Percentiles rank a stretch among this genome's conserved stretches.
These are phyloP conservation scores for Auricularia sp. DNA, from an alignment of 768 basidiomycete genomes.

Conservation along the genomic window DNA sequence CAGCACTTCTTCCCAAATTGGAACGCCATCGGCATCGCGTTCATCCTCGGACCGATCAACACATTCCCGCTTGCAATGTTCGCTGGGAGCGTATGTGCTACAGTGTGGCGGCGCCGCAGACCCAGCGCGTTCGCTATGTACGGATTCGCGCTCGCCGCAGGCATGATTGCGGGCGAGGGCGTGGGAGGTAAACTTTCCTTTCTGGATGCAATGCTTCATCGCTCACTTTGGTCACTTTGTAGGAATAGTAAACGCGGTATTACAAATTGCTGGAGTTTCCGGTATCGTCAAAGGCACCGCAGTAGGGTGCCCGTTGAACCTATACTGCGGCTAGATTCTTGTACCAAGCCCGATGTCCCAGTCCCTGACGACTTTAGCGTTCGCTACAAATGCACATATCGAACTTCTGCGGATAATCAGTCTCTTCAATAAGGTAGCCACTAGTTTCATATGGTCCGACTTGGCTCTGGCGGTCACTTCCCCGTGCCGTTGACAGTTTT, in stretches of 20 bases:
- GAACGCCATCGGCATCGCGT: conserved; percentile 37
- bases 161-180: conserved; percentile 50
- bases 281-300: conserved; percentile 20
- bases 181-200: conserved; percentile 32
- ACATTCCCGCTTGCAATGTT: conserved; percentile 16
- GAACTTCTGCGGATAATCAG: too few species aligned
- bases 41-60: conserved; percentile 42
- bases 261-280: conserved; percentile 21
- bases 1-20: conserved; percentile 45
- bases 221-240: neutral
- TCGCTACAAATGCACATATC: too few species aligned
- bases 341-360: too few species aligned
- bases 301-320: conserved; percentile 20
- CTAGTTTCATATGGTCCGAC: too few species aligned
- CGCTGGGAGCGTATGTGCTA: conserved; percentile 38
- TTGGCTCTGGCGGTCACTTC: too few species aligned
- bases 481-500: too few species aligned
- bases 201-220: neutral
- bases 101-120: conserved; percentile 37
- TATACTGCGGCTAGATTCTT: conserved; percentile 18
- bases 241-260: conserved; percentile 24
- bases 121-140: conserved; percentile 43
- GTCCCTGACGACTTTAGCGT: too few species aligned
- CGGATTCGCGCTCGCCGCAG: conserved; percentile 47
- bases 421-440: too few species aligned